Conservation (phyloP, 192 early-diverging fungal genomes). For the Kappamyces sp. region DNA sequence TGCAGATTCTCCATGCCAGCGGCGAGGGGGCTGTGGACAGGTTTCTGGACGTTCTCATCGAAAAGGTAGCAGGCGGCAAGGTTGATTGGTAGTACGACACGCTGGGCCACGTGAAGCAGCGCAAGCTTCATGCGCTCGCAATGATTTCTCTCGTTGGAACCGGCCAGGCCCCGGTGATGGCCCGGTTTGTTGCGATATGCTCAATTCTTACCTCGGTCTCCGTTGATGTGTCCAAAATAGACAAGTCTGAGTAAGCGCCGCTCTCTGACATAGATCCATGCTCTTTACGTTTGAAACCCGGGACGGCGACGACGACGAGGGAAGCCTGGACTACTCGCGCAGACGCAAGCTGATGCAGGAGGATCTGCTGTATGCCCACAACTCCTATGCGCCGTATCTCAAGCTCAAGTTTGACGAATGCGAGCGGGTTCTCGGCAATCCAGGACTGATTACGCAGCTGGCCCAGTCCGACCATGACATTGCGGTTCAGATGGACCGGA, state of each 20-base stretch:
- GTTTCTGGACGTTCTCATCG: constrained; percentile 56
- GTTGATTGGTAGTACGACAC: constrained; percentile 60
- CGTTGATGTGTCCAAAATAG: constrained; percentile 56
- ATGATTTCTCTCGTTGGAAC: constrained; percentile 52
- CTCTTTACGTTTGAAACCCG: constrained; percentile 50
- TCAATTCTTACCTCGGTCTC: constrained; percentile 57
- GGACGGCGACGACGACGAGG: constrained; percentile 48
- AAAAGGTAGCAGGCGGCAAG: constrained; percentile 44
- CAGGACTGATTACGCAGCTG: constrained; percentile 14
- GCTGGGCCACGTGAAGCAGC: constrained; percentile 59
- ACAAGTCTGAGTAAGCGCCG: constrained; percentile 46
- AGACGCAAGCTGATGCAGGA: constrained; percentile 37
- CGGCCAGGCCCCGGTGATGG: constrained; percentile 39
- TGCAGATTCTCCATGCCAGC: constrained; percentile 40
- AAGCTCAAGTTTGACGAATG: constrained; percentile 43
- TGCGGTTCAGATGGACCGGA: constrained; percentile 17
- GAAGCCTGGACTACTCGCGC: constrained; percentile 27
- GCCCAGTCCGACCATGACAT: constrained; percentile 17
- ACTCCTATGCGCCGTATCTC: constrained; percentile 42
- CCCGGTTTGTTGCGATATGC: constrained; percentile 46
- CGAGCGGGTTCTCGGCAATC: constrained; percentile 45
- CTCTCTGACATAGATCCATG: constrained; percentile 33
- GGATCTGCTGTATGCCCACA: constrained; percentile 56
- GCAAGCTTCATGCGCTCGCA: constrained; percentile 60
- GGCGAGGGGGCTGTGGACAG: constrained; percentile 41